Base-by-base conservation (phyloP, 148 eudicot genomes). In the Euryodendron excelsum region DNA sequence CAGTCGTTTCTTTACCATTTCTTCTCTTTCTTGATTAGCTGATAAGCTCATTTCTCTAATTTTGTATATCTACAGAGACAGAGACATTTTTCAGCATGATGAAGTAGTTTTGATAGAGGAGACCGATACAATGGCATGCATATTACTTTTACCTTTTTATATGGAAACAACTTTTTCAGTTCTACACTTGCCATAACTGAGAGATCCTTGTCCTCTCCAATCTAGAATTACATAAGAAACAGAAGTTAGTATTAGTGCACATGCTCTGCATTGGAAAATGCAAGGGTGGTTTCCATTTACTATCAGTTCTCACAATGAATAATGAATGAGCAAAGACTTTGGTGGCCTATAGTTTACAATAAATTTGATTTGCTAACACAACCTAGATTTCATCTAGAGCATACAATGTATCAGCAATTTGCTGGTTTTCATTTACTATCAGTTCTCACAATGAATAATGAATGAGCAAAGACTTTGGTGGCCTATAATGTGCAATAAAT, bases 181-280 rank as follows among this genome's bases (percentile, higher is more conserved):
- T 93, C 97, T 31, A 96, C 92, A 56, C 77, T 89, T 84, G 95
- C 88, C 82, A 80, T 79, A 33, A 75, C 86, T 61, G 99, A 96
- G 55, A 90, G 90, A 79, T 91, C 97, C 87, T 92, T 88, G 82
- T 96, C 99, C 87, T 96, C 99, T 79, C 91, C 99, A 59, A 90
- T 82, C 99, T 95, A 70, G 33, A 69, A 78, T 77, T 67, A 69
- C 12, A 55, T 23, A 44, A 30, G 21, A n/a, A 75, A 27, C 36
- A 41, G 44, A 0, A 41, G 17, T 41, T 14, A 18, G 39, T 9
- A 23, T 59, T 60, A 23, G 37, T 6, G 5, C 4, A 37, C 61
- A 52, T 28, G 27, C 33, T 72, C 59, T 17, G 20, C 17, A 20
- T 50, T 50, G 55, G 21, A 48, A 23, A 71, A 20, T 28, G 73